Evolutionary conservation across 352 stramenopile species (phyloP).

Genomic region (Phytophthora cajani): DNA sequence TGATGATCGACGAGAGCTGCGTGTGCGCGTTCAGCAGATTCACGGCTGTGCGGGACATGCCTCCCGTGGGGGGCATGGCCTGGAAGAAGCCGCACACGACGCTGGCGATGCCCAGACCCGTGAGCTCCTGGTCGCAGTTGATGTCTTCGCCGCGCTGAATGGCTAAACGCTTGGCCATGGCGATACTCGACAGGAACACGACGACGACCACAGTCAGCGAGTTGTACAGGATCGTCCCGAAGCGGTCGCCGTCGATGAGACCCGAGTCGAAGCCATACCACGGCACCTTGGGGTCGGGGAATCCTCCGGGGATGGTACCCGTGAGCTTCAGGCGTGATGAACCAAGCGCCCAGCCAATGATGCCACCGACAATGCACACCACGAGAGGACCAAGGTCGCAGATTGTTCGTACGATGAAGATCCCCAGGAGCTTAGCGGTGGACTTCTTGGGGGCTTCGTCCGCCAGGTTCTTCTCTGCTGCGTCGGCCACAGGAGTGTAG

Average conservation of each 20-base stretch:
- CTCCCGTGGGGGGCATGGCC: slow-evolving; percentile 86
- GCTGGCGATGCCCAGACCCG: slow-evolving; percentile 85
- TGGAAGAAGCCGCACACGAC: slow-evolving; percentile 86
- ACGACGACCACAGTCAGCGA: slow-evolving; percentile 82
- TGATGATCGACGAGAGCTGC: slow-evolving; percentile 87
- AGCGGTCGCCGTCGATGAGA: slow-evolving; percentile 48
- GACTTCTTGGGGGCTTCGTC: slow-evolving; percentile 9
- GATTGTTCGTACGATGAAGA: slow-evolving; percentile 53
- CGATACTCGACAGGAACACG: slow-evolving; percentile 90
- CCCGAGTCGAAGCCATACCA: slow-evolving; percentile 65
- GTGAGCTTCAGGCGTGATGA: slow-evolving; percentile 74
- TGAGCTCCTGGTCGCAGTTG: slow-evolving; percentile 81
- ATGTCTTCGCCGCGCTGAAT: slow-evolving; percentile 77
- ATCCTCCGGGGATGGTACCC: slow-evolving; percentile 65
- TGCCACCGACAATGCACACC: slow-evolving; percentile 73
- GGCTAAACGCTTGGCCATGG: slow-evolving; percentile 87
- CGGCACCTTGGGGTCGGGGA: slow-evolving; percentile 53
- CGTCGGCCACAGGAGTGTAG: slow-evolving; percentile 7
- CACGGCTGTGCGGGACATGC: slow-evolving; percentile 90
- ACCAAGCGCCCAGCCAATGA: slow-evolving; percentile 54
- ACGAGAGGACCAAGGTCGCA: slow-evolving; percentile 72
- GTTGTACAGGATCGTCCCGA: slow-evolving; percentile 59
- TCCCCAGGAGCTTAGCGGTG: slow-evolving; percentile 18
- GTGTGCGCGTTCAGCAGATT: slow-evolving; percentile 88
- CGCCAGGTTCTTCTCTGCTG: slow-evolving; percentile 14